Conservation (phyloP, 176 grass and related monocot species). For the Zizania latifolia region DNA sequence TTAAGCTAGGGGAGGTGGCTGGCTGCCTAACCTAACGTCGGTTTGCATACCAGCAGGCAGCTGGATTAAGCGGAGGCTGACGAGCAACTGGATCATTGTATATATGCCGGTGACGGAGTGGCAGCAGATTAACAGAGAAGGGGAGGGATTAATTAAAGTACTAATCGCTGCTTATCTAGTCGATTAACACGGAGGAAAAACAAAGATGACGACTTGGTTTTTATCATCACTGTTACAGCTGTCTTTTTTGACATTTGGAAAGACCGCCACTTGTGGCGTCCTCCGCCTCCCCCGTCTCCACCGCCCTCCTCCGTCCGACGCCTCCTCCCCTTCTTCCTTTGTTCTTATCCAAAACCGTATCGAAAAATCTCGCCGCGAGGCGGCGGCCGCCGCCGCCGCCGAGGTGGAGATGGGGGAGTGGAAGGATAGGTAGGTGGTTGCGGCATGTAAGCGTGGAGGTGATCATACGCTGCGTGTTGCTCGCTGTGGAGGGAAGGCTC, state of each 20-base stretch:
- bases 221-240: conserved; percentile 58
- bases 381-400: background rate
- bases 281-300: conserved; percentile 5
- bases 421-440: background rate
- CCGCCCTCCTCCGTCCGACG: conserved; percentile 6
- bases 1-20: background rate
- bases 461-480: background rate
- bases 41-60: conserved; percentile 36
- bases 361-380: conserved; percentile 18
- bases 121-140: background rate
- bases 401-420: background rate
- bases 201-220: conserved; percentile 29
- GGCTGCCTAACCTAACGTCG: conserved; percentile 32
- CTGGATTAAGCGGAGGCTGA: conserved; percentile 18
- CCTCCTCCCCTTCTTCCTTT: background rate
- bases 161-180: conserved; percentile 52
- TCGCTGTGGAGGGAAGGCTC: background rate
- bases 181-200: background rate
- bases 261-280: conserved; percentile 54
- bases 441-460: background rate
- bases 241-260: conserved; percentile 52
- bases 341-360: conserved; percentile 52
- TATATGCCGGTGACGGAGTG: background rate
- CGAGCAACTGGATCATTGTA: conserved; percentile 24
- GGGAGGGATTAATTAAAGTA: conserved; percentile 2